Base-by-base conservation (phyloP, 2,329 filamentous ascomycete genomes). In the Botrytis pseudocinerea region DNA sequence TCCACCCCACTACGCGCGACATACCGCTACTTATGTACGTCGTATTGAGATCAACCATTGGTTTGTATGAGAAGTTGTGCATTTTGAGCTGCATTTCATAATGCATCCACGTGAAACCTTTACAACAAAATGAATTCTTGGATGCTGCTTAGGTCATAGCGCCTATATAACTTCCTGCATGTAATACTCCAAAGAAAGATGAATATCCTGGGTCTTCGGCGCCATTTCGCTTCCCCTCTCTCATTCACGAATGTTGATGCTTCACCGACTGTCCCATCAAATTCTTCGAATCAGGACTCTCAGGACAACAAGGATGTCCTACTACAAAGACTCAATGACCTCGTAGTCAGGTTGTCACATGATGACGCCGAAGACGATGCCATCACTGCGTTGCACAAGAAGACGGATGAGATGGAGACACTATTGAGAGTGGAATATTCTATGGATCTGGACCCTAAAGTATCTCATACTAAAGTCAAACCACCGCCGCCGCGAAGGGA, bases 381-480 rank as follows among this genome's bases (percentile, higher is more conserved):
- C 25, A 76, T 81, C 22, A 77, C 76, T 20, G 76, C 77, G 22
- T 78, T 84, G 18, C 80, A 83, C 61, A 76, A 78, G 28, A 80
- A 82, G 68, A 80, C 84, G 38, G 81, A 83, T 61, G 79, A 78
- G 60, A 81, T 84, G 44, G 83, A 84, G 70, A 44, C 66, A n/a
- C 57, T 80, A 10, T 65, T 80, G 59, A 74, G 70, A 8, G 74
- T 71, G 48, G 74, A 72, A 64, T 75, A 73, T n/a, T 42, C 70
- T 44, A 76, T 65, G 38, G 44, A 72, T 28, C 44, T 69, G 54
- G 73, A 72, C 61, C 51, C 32, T n/a, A 64, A 35, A 20, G 57
- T 35, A 69, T 48, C 48, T 48, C 38, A 61, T 32, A 69, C 48
- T 32, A 73, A 44, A 44, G 40, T 69, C 9, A 40, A 70, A 38